Conservation (phyloP, 805 yeast species). For the Wickerhamiella parazyma region DNA sequence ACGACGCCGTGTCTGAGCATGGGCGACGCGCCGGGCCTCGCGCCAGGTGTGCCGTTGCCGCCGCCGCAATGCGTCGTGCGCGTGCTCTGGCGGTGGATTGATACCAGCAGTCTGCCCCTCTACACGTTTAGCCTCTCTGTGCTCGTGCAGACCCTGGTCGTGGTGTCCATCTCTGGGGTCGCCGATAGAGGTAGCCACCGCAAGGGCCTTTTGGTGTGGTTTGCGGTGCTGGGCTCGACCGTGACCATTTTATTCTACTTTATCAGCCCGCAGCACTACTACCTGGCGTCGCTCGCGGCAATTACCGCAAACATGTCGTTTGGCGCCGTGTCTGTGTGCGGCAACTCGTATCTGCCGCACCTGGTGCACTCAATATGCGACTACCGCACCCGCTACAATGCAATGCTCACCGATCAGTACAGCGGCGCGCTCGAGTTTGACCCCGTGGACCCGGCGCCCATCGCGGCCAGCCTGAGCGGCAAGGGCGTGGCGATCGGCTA, state of each 20-base stretch:
- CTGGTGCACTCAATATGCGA: conserved; percentile 28
- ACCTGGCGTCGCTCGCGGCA: conserved; percentile 42
- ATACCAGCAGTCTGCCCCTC: conserved; percentile 59
- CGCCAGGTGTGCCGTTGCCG: conserved; percentile 17
- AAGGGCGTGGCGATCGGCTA: conserved; percentile 62
- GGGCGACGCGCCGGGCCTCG: conserved; percentile 18
- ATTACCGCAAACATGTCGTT: conserved; percentile 53
- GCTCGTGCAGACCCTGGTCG: conserved; percentile 54
- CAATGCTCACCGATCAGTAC: conserved; percentile 13
- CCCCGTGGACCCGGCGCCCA: conserved; percentile 15
- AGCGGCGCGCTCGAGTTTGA: conserved; percentile 15
- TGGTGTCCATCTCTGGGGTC: conserved; percentile 60
- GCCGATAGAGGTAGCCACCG: conserved; percentile 52
- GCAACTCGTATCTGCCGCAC: conserved; percentile 57
- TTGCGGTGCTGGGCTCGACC: conserved; percentile 47
- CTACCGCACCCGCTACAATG: conserved; percentile 9
- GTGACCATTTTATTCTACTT: conserved; percentile 36
- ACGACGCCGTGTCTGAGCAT: conserved; percentile 35
- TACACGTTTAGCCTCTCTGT: conserved; percentile 66
- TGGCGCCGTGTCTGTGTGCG: conserved; percentile 71
- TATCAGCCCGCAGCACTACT: conserved; percentile 31
- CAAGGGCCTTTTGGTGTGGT: conserved; percentile 39
- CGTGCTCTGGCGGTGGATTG: conserved; percentile 37
- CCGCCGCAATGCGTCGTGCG: conserved; percentile 37
- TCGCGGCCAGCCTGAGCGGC: conserved; percentile 37